Base-by-base conservation (phyloP, 2,329 filamentous ascomycete genomes). In the Scedosporium minutisporum region DNA sequence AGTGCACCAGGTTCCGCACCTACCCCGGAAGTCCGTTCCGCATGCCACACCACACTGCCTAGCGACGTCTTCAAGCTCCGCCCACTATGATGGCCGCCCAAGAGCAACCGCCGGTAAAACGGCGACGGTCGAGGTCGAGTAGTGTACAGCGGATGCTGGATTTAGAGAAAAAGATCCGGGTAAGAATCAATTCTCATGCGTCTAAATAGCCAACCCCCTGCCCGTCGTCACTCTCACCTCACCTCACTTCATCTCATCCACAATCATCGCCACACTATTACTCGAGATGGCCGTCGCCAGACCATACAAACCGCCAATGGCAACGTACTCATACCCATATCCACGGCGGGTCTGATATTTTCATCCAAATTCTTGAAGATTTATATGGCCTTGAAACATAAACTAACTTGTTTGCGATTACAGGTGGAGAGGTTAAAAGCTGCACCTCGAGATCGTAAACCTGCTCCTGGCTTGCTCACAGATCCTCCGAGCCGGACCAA, bases 141-240 rank as follows among this genome's bases (percentile, higher is more conserved):
- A 62, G 61, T 18, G 53, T 62, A 23, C 61, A 62, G 44, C 21
- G 55, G 33, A 62, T 62, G 61, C 41, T 62, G n/a, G 61, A 62
- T 27, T 55, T 62, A 27, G 61, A 62, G 42, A 27, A 23, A 25
- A 62, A 62, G 55, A 38, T 58, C 21, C 57, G 57, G 61, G 61
- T 62, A 42, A 46, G 51, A 57, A 27, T 42, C n/a, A 7, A 16
- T 46, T n/a, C 41, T 25, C n/a, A 12, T 33, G 27, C 29, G 21
- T 44, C 25, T 53, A 23, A 53, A 29, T 51, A n/a, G 44, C 25
- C 44, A 21, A 12, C 18, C 6, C 51, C 23, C 23, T 55, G 23
- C 51, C 21, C n/a, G 2, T 21, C 23, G n/a, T 38, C 29, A 16
- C 41, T 61, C 16, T 25, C 16, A 9, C 16, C 42, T 51, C 16